Conservation (phyloP, 164 flowering plant species). For the Kalanchoe fedtschenkoi region DNA sequence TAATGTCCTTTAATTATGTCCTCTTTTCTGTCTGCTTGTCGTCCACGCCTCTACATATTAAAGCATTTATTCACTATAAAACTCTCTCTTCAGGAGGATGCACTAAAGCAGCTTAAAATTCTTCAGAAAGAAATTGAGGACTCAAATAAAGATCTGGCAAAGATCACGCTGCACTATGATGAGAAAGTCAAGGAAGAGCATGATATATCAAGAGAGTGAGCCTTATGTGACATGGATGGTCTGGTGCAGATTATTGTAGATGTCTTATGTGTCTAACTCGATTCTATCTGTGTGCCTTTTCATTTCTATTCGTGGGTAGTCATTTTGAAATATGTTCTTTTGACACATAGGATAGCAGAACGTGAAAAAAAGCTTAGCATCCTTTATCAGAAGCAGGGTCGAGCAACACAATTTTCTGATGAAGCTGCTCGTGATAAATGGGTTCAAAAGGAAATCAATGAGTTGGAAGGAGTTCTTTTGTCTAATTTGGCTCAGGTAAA, state of each 20-base stretch:
- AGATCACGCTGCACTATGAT: slow-evolving; percentile 46
- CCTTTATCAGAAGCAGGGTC: slow-evolving; percentile 96
- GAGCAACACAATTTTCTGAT: slow-evolving; percentile 87
- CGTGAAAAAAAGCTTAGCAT: slow-evolving; percentile 93
- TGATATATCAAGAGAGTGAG: slow-evolving; percentile 67
- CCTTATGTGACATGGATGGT: background rate
- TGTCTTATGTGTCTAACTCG: background rate
- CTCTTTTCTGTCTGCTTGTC: background rate
- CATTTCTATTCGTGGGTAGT: background rate
- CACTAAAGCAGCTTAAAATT: slow-evolving; percentile 42
- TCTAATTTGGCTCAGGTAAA: slow-evolving; percentile 66
- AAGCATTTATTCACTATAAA: slow-evolving; percentile 3
- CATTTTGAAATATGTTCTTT: slow-evolving; percentile 4
- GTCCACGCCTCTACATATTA: background rate
- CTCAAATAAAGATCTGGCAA: slow-evolving; percentile 51
- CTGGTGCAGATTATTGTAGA: background rate
- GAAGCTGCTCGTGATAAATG: slow-evolving; percentile 87
- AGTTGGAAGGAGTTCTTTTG: slow-evolving; percentile 62
- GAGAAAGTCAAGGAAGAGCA: slow-evolving; percentile 57
- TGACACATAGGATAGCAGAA: slow-evolving; percentile 74
- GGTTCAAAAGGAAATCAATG: slow-evolving; percentile 94
- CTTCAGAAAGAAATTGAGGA: slow-evolving; percentile 58
- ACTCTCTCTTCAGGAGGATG: slow-evolving; percentile 48
- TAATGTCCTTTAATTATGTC: background rate
- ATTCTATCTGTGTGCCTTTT: background rate